Evolutionary conservation across 345 rosid genomes (phyloP).

Genomic region (Citrus cavaleriei): DNA sequence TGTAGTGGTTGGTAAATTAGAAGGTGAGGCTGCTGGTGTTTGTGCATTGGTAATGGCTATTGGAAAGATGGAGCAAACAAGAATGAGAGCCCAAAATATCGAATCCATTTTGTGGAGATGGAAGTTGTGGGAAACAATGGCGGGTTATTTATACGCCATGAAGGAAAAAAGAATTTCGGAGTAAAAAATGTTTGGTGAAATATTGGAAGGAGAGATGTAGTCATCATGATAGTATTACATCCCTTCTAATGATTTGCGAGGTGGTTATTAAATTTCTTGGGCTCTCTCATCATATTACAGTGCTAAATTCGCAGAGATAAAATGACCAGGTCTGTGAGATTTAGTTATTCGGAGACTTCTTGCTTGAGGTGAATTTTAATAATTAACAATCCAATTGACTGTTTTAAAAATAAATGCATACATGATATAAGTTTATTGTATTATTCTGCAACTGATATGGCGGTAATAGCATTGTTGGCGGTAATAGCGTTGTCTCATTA

Average conservation of each 20-base stretch:
- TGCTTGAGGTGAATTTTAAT: not conserved
- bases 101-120: slow-evolving; percentile 47
- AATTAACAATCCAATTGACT: not conserved
- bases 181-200: slow-evolving; percentile 43
- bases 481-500: not conserved
- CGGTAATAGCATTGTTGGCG: no score
- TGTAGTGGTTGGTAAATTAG: slow-evolving; percentile 27
- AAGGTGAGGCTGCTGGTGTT: slow-evolving; percentile 68
- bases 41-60: slow-evolving; percentile 49
- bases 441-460: no score
- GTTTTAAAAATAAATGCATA: no score
- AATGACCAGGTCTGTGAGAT: not conserved
- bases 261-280: not conserved
- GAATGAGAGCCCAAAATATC: slow-evolving; percentile 28
- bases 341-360: no score
- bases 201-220: slow-evolving; percentile 47
- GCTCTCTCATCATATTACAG: not conserved
- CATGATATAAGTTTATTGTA: no score
- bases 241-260: slow-evolving; percentile 38
- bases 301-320: not conserved
- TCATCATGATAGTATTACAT: slow-evolving; percentile 48
- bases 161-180: slow-evolving; percentile 8
- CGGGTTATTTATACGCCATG: slow-evolving; percentile 24
- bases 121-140: slow-evolving; percentile 14
- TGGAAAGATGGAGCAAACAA: slow-evolving; percentile 36